Conservation (phyloP, 2,329 filamentous ascomycete genomes). For the Diaporthe citriasiana region DNA sequence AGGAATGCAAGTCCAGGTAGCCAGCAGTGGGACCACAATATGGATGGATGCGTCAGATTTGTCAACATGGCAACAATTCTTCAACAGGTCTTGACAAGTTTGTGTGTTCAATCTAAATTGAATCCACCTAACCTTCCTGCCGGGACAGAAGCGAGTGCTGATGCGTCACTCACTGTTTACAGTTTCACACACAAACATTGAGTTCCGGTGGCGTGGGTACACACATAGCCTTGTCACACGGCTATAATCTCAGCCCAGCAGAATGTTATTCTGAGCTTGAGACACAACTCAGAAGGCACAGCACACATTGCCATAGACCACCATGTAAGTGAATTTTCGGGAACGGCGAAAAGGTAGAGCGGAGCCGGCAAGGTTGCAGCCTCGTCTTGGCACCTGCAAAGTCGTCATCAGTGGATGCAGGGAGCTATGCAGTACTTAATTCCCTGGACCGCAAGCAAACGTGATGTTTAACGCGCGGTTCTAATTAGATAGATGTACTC, state of each 20-base stretch:
- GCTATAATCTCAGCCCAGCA: not conserved
- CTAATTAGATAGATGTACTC: not conserved
- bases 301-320: not conserved
- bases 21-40: too few species aligned
- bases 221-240: not conserved
- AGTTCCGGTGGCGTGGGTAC: not conserved
- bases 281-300: not conserved
- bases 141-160: not conserved
- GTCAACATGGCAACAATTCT: not conserved
- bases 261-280: not conserved
- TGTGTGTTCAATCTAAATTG: not conserved
- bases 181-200: not conserved
- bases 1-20: not conserved
- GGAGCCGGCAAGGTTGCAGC: slow-evolving; percentile 17
- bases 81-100: not conserved
- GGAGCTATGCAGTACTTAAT: not conserved
- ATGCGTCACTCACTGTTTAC: not conserved
- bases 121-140: not conserved
- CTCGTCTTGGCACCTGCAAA: slow-evolving; percentile 12
- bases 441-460: not conserved
- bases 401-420: not conserved
- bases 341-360: not conserved
- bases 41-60: too few species aligned
- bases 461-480: too few species aligned
- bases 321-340: not conserved